phyloP scores from a whole-genome alignment of 306 rosid genomes.

The Pyrus pyrifolia region DNA sequence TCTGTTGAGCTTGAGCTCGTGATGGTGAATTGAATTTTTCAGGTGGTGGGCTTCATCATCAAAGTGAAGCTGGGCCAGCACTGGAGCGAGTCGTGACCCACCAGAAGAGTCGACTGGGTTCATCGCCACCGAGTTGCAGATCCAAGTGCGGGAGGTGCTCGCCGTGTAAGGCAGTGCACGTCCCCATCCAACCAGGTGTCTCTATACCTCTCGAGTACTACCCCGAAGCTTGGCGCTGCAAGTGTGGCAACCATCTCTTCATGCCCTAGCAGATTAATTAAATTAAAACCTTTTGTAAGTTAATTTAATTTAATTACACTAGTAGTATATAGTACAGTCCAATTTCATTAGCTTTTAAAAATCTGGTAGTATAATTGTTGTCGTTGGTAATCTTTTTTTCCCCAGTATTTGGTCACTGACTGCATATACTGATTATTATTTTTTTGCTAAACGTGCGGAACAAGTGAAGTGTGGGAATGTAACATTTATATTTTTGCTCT shows the following conservation, averaged over 20 bases:
- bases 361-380: background rate
- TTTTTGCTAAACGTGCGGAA: conserved; percentile 22
- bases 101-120: conserved; percentile 49
- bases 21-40: background rate
- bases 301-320: background rate
- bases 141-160: conserved; percentile 78
- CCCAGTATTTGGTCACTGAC: background rate
- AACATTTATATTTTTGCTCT: conserved; percentile 17
- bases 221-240: conserved; percentile 99
- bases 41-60: conserved; percentile 17
- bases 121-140: conserved; percentile 77
- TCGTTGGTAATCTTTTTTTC: background rate
- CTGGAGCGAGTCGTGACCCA: conserved; percentile 10
- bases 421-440: background rate
- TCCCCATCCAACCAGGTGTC: conserved; percentile 76
- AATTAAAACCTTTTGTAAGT: background rate
- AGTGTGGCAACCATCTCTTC: conserved; percentile 73
- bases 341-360: background rate
- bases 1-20: background rate
- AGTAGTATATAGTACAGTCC: background rate
- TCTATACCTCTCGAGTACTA: conserved; percentile 74
- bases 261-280: conserved; percentile 42
- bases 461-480: conserved; percentile 45
- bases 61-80: conserved; percentile 6
- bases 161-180: conserved; percentile 79